Percentiles rank a stretch among this genome's conserved stretches.
Conservation (phyloP, 306 rosid genomes). For the Cucurbita argyrosperma region DNA sequence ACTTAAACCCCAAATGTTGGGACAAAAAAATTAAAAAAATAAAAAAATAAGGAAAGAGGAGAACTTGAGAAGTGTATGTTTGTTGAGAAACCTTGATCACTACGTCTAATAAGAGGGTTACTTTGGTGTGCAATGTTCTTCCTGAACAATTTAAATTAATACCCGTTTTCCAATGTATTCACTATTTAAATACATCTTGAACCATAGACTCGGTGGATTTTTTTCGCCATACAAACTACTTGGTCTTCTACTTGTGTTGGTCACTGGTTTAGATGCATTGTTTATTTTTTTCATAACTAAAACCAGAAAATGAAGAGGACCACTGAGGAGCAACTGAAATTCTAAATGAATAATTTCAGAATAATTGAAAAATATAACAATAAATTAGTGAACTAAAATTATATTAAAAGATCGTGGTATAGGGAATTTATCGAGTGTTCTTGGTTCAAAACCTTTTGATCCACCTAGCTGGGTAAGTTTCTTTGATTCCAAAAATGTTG, state of each 20-base stretch:
- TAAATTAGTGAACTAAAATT: not conserved
- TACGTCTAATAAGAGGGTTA: not conserved
- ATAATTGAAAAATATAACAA: not conserved
- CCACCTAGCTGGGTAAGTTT: not conserved
- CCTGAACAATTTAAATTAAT: not conserved
- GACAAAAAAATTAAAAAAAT: no score
- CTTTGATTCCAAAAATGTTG: not conserved
- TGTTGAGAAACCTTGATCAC: not conserved
- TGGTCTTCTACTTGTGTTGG: not conserved
- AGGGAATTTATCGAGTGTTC: not conserved
- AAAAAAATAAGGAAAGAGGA: not conserved
- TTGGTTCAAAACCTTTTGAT: not conserved
- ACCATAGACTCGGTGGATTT: not conserved
- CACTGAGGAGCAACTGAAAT: not conserved
- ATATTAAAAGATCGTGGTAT: not conserved
- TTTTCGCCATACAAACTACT: not conserved
- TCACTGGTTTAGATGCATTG: not conserved
- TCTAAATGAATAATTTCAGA: not conserved
- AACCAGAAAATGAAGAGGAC: not conserved
- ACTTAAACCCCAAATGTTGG: not conserved
- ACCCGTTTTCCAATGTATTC: not conserved
- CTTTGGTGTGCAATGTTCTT: not conserved
- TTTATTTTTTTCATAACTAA: not conserved
- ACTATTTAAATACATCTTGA: not conserved
- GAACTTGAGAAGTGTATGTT: not conserved